Base-by-base conservation (phyloP, 805 yeast genomes). In the Myxozyma lipomycoides region DNA sequence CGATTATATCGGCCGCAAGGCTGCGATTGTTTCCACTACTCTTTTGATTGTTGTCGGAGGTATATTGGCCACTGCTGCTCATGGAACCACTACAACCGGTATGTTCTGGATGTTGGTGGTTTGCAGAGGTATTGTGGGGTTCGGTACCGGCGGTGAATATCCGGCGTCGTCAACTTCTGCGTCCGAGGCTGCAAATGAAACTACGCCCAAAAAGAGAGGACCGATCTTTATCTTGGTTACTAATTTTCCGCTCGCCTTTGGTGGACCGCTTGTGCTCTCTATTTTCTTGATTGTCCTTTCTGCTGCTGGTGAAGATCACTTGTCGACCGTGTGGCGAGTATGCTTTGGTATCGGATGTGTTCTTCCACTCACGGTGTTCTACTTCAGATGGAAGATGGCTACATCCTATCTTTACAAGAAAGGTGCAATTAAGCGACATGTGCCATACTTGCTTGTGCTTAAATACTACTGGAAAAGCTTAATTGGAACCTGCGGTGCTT, bases 91-190 rank as follows among this genome's bases (percentile, higher is more conserved):
- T 2, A 63, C 71, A 4, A 55, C 61, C 2, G 88, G 88, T 9
- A 78, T 84, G 83, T 79, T 84, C 62, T 83, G 86, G 88, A 82
- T 81, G 86, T 70, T 84, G 61, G 78, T 81, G 41, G 79, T 84
- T n/a, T 72, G 78, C 54, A 74, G 91, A 65, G 91, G 91, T 60
- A 74, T 83, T 7, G 79, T 84, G 43, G 95, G 93, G 40, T 78
- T 83, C 57, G 93, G 93, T 55, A 78, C 83, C 49, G 89, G 89
- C 55, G 87, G 87, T 32, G 89, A 84, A 63, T 84, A 83, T 62
- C 83, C 85, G 9, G 81, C 85, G 1, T 78, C 83, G 19, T 78
- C 86, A 0, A 78, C 82, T 2, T 72, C 83, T 18, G 84, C 87
- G 1, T 78, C 81, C 40, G 89, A 84, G 62, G 84, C 89, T 24